These are phyloP conservation scores for Colletotrichum gloeosporioides DNA, from an alignment of 2,329 filamentous ascomycete genomes.

Conservation along the genomic window DNA sequence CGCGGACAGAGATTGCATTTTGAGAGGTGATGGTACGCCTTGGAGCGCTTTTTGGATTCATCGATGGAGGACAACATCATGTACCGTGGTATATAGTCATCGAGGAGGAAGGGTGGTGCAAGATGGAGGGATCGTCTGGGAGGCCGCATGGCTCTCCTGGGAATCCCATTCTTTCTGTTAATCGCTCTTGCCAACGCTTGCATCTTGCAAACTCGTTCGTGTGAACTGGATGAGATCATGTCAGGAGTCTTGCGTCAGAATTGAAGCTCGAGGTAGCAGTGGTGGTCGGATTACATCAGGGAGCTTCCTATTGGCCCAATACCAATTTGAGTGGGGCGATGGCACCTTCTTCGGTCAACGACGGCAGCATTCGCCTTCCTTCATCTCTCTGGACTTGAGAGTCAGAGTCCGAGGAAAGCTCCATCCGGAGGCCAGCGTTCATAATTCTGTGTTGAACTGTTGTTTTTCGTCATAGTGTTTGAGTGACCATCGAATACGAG, in stretches of 20 bases:
- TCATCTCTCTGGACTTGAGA: not conserved
- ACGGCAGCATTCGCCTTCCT: not conserved
- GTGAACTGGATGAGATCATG: not conserved
- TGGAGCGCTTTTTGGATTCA: constrained; percentile 74
- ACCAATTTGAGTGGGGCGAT: not conserved
- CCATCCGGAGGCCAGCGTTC: not conserved
- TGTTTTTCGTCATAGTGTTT: not conserved
- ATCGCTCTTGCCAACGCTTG: not conserved
- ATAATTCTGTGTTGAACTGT: no score
- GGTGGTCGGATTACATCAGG: constrained; percentile 6
- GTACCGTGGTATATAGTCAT: constrained; percentile 77
- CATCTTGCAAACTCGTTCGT: not conserved
- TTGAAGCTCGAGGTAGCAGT: not conserved
- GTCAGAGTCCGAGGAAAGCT: not conserved
- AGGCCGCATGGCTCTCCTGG: not conserved
- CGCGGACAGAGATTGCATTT: constrained; percentile 85
- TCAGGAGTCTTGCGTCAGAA: not conserved
- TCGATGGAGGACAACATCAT: constrained; percentile 71
- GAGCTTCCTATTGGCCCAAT: not conserved
- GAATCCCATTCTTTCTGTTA: not conserved
- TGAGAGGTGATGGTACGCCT: constrained; percentile 75
- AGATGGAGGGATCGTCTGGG: constrained; percentile 49
- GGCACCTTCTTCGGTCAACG: not conserved
- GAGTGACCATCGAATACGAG: not conserved
- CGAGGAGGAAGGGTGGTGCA: constrained; percentile 72